Evolutionary conservation across 2,329 filamentous ascomycete species (phyloP).

Genomic region (Neofusicoccum cordaticola): DNA sequence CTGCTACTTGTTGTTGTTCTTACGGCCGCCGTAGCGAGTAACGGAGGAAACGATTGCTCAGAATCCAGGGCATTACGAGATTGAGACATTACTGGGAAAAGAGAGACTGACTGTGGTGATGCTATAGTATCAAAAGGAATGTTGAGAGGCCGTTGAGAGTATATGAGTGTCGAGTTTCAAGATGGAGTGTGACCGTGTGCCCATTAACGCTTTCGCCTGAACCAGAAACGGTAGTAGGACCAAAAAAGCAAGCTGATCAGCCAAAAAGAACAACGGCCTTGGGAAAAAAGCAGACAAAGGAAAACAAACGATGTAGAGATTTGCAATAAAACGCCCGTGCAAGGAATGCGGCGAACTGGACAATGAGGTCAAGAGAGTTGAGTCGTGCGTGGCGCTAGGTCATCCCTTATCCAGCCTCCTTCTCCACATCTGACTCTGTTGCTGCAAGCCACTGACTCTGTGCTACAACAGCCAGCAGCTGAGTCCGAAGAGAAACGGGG

Average conservation of each 20-base stretch:
- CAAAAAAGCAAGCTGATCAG: not conserved
- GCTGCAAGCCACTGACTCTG: slow-evolving; percentile 10
- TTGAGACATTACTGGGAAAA: slow-evolving; percentile 2
- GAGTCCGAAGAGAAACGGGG: slow-evolving; percentile 1
- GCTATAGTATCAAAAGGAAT: not conserved
- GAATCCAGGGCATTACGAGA: slow-evolving; percentile 2
- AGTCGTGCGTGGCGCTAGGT: not conserved
- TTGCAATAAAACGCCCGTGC: not conserved
- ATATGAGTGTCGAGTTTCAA: not conserved
- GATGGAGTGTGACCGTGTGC: not conserved
- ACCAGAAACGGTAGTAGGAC: not conserved
- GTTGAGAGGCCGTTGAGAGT: not conserved
- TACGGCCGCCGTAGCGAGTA: not conserved
- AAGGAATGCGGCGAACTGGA: not conserved
- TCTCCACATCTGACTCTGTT: not conserved
- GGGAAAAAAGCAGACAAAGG: not conserved
- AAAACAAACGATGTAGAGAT: not conserved
- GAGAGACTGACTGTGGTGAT: not conserved
- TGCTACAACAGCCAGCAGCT: slow-evolving; percentile 1
- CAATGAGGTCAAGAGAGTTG: not conserved
- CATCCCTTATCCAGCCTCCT: not conserved
- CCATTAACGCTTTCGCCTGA: not conserved
- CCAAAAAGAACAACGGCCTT: not conserved
- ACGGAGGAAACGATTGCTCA: not conserved
- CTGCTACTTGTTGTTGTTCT: not conserved